Percentiles rank a stretch among this genome's conserved stretches.
Conservation (phyloP, 495 filamentous ascomycete genomes). For the Xylaria scruposa region DNA sequence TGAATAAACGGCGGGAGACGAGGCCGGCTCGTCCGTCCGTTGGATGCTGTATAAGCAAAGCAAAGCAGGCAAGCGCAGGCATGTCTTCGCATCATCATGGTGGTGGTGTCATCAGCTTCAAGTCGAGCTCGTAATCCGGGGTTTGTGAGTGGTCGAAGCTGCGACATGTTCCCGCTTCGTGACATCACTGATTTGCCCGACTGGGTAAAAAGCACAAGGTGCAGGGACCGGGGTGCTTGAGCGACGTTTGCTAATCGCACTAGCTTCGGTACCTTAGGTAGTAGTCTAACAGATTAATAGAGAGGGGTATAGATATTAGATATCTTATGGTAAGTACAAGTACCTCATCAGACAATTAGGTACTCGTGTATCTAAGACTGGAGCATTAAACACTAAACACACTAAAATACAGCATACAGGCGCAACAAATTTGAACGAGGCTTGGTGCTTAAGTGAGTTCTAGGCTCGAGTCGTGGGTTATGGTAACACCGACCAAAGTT, state of each 20-base stretch:
- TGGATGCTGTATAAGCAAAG: background rate
- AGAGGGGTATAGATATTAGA: too few relatives aligned
- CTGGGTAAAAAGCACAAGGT: background rate
- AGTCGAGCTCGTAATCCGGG: constrained; percentile 35
- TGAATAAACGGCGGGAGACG: background rate
- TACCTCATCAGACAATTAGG: too few relatives aligned
- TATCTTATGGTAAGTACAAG: too few relatives aligned
- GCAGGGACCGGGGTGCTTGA: background rate
- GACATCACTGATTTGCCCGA: constrained; percentile 21
- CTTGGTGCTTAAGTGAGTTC: too few relatives aligned
- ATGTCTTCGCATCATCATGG: constrained; percentile 5
- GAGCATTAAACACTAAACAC: too few relatives aligned
- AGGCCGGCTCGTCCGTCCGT: background rate
- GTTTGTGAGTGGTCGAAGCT: constrained; percentile 35
- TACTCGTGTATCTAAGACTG: too few relatives aligned
- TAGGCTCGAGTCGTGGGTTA: too few relatives aligned
- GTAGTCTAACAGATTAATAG: too few relatives aligned
- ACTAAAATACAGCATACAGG: too few relatives aligned
- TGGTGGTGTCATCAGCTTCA: constrained; percentile 17
- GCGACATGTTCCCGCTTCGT: constrained; percentile 3
- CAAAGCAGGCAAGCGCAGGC: background rate
- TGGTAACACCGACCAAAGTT: too few relatives aligned
- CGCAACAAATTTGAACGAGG: too few relatives aligned
- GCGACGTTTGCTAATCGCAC: background rate
- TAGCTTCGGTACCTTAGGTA: too few relatives aligned